Conservation (phyloP, 306 rosid genomes). For the Datisca glomerata region DNA sequence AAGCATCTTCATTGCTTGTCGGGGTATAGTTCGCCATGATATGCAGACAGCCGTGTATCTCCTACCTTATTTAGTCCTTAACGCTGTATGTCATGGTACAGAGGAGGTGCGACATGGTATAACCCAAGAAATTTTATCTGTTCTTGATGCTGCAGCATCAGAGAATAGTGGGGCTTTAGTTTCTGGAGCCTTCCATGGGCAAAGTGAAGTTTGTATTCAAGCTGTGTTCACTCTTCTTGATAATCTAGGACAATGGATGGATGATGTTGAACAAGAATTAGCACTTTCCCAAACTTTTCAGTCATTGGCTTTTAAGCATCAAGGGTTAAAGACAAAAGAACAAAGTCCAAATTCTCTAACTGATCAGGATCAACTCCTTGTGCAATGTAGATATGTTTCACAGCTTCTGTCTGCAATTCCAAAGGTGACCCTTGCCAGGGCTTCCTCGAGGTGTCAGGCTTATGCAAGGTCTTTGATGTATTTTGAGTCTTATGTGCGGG, state of each 20-base stretch:
- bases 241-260: slow-evolving; percentile 97
- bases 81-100: slow-evolving; percentile 88
- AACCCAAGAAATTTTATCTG: slow-evolving; percentile 71
- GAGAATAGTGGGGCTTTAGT: slow-evolving; percentile 67
- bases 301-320: slow-evolving; percentile 50
- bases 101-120: slow-evolving; percentile 75
- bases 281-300: slow-evolving; percentile 57
- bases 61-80: slow-evolving; percentile 88
- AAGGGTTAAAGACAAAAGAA: slow-evolving; percentile 42
- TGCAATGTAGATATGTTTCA: slow-evolving; percentile 75
- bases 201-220: slow-evolving; percentile 91
- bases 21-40: slow-evolving; percentile 92
- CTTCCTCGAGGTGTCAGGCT: slow-evolving; percentile 91
- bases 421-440: slow-evolving; percentile 80
- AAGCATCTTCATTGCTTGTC: slow-evolving; percentile 79
- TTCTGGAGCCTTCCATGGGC: slow-evolving; percentile 62
- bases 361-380: slow-evolving; percentile 54
- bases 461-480: slow-evolving; percentile 95
- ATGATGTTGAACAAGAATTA: slow-evolving; percentile 77
- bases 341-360: slow-evolving; percentile 30
- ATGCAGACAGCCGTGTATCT: slow-evolving; percentile 82
- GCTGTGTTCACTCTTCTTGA: slow-evolving; percentile 96
- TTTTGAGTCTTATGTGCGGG: slow-evolving; percentile 73
- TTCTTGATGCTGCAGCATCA: slow-evolving; percentile 83
- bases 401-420: slow-evolving; percentile 79